Evolutionary conservation across 495 filamentous ascomycete genomes (phyloP).

Genomic region (Aspergillus saccharolyticus): DNA sequence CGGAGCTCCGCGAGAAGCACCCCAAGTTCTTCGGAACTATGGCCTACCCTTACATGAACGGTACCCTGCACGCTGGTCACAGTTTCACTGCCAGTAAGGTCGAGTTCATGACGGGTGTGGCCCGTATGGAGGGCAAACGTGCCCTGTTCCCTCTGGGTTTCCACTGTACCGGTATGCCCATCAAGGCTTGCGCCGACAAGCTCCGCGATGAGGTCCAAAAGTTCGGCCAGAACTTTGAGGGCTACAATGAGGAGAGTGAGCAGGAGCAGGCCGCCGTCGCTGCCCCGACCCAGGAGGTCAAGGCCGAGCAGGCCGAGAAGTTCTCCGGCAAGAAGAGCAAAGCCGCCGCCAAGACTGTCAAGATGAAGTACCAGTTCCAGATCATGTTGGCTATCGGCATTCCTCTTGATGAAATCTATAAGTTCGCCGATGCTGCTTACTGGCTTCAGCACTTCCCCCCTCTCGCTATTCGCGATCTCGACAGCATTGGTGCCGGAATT

Average conservation of each 20-base stretch:
- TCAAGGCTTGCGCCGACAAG: conserved; percentile 96
- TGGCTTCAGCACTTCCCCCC: conserved; percentile 90
- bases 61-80: conserved; percentile 87
- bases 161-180: conserved; percentile 97
- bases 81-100: conserved; percentile 85
- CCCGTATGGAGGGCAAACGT: conserved; percentile 84
- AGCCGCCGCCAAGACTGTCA: conserved; percentile 82
- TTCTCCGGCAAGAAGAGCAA: conserved; percentile 94
- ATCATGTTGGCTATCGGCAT: conserved; percentile 85
- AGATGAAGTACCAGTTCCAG: conserved; percentile 86
- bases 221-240: conserved; percentile 85
- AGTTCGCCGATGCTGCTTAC: conserved; percentile 79
- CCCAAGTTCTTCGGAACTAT: conserved; percentile 94
- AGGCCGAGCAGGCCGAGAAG: conserved; percentile 81
- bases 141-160: conserved; percentile 86
- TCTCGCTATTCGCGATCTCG: conserved; percentile 72
- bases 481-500: conserved; percentile 76
- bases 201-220: conserved; percentile 79
- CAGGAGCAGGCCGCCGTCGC: conserved; percentile 38
- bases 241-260: conserved; percentile 58
- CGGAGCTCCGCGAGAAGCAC: conserved; percentile 68
- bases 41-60: conserved; percentile 97
- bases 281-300: conserved; percentile 55
- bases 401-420: conserved; percentile 79
- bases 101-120: conserved; percentile 80